Evolutionary conservation across 2,329 filamentous ascomycete genomes (phyloP).

Genomic region (Claviceps sp.): DNA sequence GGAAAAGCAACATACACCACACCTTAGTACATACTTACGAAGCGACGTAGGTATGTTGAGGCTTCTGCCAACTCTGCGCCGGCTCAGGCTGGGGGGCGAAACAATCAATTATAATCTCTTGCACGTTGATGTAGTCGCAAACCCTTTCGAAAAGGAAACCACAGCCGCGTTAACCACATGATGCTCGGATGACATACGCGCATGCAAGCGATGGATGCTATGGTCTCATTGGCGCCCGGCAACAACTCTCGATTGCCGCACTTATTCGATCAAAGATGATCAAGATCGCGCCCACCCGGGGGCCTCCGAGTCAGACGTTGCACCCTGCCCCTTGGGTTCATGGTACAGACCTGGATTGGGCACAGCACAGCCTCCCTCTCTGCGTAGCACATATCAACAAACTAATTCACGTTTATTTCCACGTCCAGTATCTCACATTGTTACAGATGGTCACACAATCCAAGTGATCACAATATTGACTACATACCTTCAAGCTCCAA

Average conservation of each 20-base stretch:
- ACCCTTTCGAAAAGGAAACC: not conserved
- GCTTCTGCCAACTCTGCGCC: too few species aligned
- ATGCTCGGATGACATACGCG: not conserved
- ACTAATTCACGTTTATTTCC: not conserved
- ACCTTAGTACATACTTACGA: too few species aligned
- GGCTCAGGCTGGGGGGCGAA: too few species aligned
- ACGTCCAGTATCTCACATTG: not conserved
- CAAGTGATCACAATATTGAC: not conserved
- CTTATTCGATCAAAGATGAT: not conserved
- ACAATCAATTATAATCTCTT: too few species aligned
- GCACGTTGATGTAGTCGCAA: too few species aligned
- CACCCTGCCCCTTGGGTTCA: not conserved
- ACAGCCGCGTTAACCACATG: not conserved
- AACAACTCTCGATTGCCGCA: too few species aligned
- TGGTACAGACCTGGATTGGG: not conserved
- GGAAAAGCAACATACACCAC: too few species aligned
- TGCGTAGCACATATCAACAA: not conserved
- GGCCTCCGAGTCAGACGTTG: not conserved
- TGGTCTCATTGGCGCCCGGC: not conserved
- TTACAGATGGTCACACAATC: conserved; percentile 1
- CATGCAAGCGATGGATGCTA: not conserved
- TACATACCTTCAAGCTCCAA: too few species aligned
- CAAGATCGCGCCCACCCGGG: not conserved
- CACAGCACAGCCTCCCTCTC: not conserved
- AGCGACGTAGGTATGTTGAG: too few species aligned